Conservation (phyloP, 345 rosid species). For the Camelina sativa region DNA sequence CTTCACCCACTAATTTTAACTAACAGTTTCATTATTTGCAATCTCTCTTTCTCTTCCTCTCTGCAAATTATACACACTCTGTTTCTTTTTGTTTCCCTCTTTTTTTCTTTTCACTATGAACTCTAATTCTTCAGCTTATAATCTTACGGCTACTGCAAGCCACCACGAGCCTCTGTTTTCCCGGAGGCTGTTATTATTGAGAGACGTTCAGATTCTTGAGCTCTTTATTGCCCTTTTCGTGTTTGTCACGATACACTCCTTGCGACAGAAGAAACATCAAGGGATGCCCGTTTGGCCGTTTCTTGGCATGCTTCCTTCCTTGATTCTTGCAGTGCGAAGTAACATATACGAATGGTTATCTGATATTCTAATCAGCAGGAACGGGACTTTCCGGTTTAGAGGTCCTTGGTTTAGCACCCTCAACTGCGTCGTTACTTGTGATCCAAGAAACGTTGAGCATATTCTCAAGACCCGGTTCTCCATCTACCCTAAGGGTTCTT, state of each 20-base stretch:
- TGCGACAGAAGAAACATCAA: constrained; percentile 58
- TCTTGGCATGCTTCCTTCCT: constrained; percentile 81
- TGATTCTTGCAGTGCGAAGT: constrained; percentile 48
- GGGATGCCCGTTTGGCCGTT: constrained; percentile 81
- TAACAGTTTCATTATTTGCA: constrained; percentile 41
- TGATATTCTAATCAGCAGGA: constrained; percentile 50
- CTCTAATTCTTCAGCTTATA: background rate
- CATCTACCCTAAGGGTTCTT: constrained; percentile 77
- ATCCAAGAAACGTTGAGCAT: constrained; percentile 81
- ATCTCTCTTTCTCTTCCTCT: constrained; percentile 35
- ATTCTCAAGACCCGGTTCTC: constrained; percentile 77
- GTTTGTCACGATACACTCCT: constrained; percentile 50
- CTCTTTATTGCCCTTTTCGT: constrained; percentile 57
- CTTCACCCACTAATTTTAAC: constrained; percentile 28
- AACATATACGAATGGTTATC: constrained; percentile 77
- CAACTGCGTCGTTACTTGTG: constrained; percentile 68
- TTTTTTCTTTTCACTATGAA: constrained; percentile 12
- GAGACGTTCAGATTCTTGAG: constrained; percentile 60
- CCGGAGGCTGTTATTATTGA: constrained; percentile 38
- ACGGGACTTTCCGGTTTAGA: constrained; percentile 69
- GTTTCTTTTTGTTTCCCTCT: background rate
- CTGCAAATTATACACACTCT: constrained; percentile 1
- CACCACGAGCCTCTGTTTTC: constrained; percentile 2
- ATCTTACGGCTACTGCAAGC: constrained; percentile 1
- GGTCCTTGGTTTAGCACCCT: constrained; percentile 80